Evolutionary conservation across 1,284 basidiomycete species (phyloP), one percentile per base, ranked within the genome.

Genomic region (Fistulinella cinereoalba): DNA sequence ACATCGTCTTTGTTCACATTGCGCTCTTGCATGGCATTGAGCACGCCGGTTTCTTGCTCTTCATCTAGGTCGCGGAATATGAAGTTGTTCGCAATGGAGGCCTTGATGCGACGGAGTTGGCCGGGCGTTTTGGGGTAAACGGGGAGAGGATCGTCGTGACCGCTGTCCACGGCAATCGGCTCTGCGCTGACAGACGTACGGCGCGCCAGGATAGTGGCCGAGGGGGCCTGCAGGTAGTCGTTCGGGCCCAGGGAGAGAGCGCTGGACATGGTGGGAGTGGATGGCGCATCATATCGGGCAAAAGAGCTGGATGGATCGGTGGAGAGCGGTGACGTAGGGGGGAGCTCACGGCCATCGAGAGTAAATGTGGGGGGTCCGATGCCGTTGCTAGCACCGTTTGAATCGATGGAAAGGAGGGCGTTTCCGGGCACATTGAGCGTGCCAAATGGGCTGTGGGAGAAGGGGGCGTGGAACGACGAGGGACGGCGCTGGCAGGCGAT

Each of bases 121-220:
- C 92, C 86, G 4, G 81, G 72, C 2, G 87, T 79, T 72, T 99
- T 99, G 28, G 83, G 81, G 61, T 85, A 92, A 38, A 88, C 74
- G 7, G 89, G 89, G 1, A 83, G 71, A 13, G 81, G 80, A 47
- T 85, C 78, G 57, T 83, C 79, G 53, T 77, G 70, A 36, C 72
- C 72, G 58, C 81, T 79, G 58, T 90, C 84, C 22, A 97, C 89
- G 1, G 85, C 80, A 63, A 98, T 92, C 4, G 93, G 93, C 69
- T 99, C 96, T n/a, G 97, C 96, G 46, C 91, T 95, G 50, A 99
- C 94, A 28, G 94, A 97, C 3, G 91, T 91, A 34, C 96, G 83
- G 36, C 96, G 81, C 22, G 89, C 92, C 55, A 97, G 82, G 50
- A 95, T 91, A 25, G 81, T 88, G 67, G 85, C 77, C 15, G 77